Evolutionary conservation across 2,329 filamentous ascomycete genomes (phyloP).

Genomic region (Exophiala viscosa): DNA sequence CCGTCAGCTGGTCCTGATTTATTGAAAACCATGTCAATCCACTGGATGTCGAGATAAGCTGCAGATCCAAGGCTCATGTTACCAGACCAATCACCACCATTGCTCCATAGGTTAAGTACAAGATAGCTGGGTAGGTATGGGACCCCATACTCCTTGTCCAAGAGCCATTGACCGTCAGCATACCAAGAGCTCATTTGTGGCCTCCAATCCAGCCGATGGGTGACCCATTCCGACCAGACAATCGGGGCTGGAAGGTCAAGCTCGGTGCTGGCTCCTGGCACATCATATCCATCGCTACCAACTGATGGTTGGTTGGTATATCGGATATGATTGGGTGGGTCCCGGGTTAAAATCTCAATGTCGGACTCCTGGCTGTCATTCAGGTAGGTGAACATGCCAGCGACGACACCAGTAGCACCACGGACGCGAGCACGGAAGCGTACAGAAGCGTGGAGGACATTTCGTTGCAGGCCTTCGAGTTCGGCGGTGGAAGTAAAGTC

Average conservation of each 20-base stretch:
- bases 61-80: constrained; percentile 37
- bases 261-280: constrained; percentile 35
- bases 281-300: constrained; percentile 35
- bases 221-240: constrained; percentile 40
- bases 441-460: constrained; percentile 34
- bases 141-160: constrained; percentile 35
- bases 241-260: constrained; percentile 29
- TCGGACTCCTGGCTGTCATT: constrained; percentile 48
- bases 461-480: background rate
- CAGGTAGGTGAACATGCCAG: constrained; percentile 50
- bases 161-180: constrained; percentile 33
- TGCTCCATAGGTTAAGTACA: constrained; percentile 43
- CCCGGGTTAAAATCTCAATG: constrained; percentile 51
- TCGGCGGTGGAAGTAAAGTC: background rate
- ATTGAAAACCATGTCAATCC: constrained; percentile 42
- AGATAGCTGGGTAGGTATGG: constrained; percentile 37
- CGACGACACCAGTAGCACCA: constrained; percentile 46
- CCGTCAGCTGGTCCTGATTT: background rate
- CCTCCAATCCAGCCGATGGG: constrained; percentile 42
- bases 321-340: constrained; percentile 42
- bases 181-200: constrained; percentile 37
- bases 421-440: constrained; percentile 45
- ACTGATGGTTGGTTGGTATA: constrained; percentile 39
- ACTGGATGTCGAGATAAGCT: constrained; percentile 41
- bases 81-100: constrained; percentile 42